Conservation (phyloP, 805 yeast genomes). For the Cyberlindnera maclurae region DNA sequence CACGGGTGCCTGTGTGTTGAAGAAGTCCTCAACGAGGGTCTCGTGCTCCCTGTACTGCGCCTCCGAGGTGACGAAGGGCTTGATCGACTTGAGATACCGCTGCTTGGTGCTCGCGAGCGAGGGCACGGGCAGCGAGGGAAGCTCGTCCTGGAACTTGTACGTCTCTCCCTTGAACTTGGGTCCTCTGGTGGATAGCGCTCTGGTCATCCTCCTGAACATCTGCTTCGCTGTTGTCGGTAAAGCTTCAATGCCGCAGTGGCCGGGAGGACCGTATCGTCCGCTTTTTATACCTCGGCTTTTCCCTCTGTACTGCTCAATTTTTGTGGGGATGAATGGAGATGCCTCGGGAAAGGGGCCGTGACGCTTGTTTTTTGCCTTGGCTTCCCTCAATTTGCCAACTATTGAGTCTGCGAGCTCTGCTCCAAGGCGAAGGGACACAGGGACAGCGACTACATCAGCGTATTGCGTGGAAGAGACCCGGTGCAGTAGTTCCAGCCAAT, state of each 20-base stretch:
- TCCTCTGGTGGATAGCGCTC: slow-evolving; percentile 15
- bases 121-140: slow-evolving; percentile 89
- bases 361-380: background rate
- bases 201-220: slow-evolving; percentile 23
- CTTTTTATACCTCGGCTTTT: background rate
- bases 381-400: too few species aligned
- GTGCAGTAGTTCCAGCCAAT: too few species aligned
- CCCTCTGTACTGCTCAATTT: background rate
- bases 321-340: slow-evolving; percentile 4
- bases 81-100: slow-evolving; percentile 63
- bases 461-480: too few species aligned
- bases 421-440: too few species aligned
- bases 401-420: too few species aligned
- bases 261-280: background rate
- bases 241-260: background rate
- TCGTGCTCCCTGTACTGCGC: slow-evolving; percentile 49
- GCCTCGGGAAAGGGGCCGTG: slow-evolving; percentile 1
- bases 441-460: too few species aligned
- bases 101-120: slow-evolving; percentile 60
- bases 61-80: slow-evolving; percentile 51
- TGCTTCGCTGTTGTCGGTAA: background rate
- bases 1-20: slow-evolving; percentile 56
- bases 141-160: slow-evolving; percentile 59
- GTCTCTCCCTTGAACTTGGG: slow-evolving; percentile 51
- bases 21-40: slow-evolving; percentile 57